Evolutionary conservation across 1,139 yeast species (phyloP).

Genomic region (Casaregolazyma suthepensis): DNA sequence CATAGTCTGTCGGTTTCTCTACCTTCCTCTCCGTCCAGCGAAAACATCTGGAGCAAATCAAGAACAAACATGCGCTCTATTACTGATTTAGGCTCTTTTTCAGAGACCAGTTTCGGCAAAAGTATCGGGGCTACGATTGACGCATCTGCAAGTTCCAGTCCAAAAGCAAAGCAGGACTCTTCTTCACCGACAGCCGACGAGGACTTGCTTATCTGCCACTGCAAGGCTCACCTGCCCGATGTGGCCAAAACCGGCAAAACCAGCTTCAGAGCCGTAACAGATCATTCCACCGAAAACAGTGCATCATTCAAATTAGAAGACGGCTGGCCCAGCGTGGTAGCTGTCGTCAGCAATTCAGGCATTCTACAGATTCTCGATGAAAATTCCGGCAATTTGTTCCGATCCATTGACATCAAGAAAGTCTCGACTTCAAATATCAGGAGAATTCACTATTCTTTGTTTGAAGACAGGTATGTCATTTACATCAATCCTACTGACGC

Average conservation of each 20-base stretch:
- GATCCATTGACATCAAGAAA: conserved; percentile 52
- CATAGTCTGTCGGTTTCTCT: conserved; percentile 3
- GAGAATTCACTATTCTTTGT: conserved; percentile 60
- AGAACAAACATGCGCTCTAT: neutral
- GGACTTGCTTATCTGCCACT: conserved; percentile 26
- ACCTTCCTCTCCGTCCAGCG: neutral
- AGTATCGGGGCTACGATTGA: neutral
- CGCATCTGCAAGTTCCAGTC: neutral
- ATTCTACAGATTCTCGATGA: conserved; percentile 56
- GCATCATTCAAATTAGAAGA: conserved; percentile 33
- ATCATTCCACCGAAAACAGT: neutral
- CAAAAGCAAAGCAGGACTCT: neutral
- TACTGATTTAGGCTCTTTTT: neutral
- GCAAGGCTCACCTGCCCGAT: conserved; percentile 26
- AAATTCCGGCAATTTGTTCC: conserved; percentile 60
- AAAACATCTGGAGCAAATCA: neutral
- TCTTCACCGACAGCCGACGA: conserved; percentile 12
- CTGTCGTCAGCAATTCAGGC: conserved; percentile 65
- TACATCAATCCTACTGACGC: conserved; percentile 21
- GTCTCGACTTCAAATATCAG: conserved; percentile 63
- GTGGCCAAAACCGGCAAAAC: conserved; percentile 7
- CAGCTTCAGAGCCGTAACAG: neutral
- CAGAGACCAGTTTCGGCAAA: neutral
- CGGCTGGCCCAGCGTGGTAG: conserved; percentile 75
- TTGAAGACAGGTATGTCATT: conserved; percentile 49